These are phyloP conservation scores for Macrolepiota fuliginosa DNA, from an alignment of 768 basidiomycete species.

Conservation along the genomic window DNA sequence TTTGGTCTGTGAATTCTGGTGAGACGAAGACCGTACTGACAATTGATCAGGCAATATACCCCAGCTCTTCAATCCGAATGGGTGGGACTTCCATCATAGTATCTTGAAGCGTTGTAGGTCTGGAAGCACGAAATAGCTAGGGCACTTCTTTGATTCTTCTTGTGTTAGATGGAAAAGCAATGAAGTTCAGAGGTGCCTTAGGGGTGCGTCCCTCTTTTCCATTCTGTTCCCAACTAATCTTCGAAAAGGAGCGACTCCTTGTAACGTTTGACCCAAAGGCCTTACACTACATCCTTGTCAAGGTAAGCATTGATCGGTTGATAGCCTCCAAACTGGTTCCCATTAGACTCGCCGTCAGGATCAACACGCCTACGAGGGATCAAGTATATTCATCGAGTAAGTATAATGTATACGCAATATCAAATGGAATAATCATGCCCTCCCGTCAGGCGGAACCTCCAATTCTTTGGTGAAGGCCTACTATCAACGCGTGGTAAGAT, in stretches of 20 bases:
- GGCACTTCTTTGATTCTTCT: neutral
- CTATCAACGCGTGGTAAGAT: conserved; percentile 12
- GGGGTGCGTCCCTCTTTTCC: conserved; percentile 27
- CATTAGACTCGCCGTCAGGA: conserved; percentile 20
- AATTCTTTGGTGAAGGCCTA: conserved; percentile 12
- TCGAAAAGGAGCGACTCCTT: conserved; percentile 29
- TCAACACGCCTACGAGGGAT: conserved; percentile 22
- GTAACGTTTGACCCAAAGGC: conserved; percentile 45
- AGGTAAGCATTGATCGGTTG: conserved; percentile 24
- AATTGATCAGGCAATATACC: conserved; percentile 29
- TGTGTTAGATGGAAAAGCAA: conserved; percentile 30
- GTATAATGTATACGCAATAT: neutral
- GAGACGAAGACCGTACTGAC: neutral
- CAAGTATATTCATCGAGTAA: conserved; percentile 11
- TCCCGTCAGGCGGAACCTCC: conserved; percentile 12
- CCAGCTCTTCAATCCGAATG: conserved; percentile 30
- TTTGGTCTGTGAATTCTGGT: neutral
- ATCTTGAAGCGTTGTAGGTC: conserved; percentile 30
- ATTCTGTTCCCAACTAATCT: neutral
- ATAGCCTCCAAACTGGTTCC: neutral
- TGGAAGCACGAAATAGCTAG: neutral
- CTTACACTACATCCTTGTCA: conserved; percentile 42
- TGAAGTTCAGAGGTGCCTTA: conserved; percentile 30
- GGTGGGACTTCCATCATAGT: conserved; percentile 34
- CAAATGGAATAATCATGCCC: neutral